Conservation (phyloP, 176 grass and related monocot species). For the Triticum dicoccoides region DNA sequence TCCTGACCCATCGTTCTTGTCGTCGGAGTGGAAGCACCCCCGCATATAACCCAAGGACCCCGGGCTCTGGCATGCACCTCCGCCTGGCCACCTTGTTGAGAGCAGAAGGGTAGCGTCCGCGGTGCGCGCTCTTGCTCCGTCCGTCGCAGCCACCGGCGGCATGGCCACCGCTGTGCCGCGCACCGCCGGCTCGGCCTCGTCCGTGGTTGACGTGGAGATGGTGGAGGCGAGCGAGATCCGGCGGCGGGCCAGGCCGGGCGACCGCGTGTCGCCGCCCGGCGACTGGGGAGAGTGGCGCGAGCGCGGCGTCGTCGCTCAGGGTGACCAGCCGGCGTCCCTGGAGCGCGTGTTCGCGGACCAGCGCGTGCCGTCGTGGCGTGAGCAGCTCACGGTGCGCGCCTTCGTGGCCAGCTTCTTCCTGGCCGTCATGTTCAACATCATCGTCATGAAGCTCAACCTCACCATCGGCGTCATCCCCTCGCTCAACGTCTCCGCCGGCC, state of each 20-base stretch:
- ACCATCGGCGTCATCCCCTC: conserved; percentile 85
- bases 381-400: conserved; percentile 74
- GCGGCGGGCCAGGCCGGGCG: too few species aligned
- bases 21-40: neutral
- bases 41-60: too few species aligned
- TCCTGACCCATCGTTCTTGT: neutral
- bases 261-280: too few species aligned
- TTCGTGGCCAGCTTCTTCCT: conserved; percentile 72
- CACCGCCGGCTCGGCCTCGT: neutral
- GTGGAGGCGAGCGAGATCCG: conserved; percentile 35
- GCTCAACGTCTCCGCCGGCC: conserved; percentile 81
- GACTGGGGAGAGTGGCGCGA: neutral
- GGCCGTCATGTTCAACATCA: conserved; percentile 60
- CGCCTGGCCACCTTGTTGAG: neutral
- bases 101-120: neutral
- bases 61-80: too few species aligned
- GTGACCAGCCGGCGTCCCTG: neutral
- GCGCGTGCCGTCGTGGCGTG: conserved; percentile 53
- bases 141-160: neutral
- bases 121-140: neutral
- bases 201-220: conserved; percentile 35
- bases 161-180: conserved; percentile 2
- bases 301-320: neutral
- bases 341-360: conserved; percentile 44
- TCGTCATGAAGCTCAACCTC: conserved; percentile 92